Conservation (phyloP, 805 yeast species). For the Ogataea neopini region DNA sequence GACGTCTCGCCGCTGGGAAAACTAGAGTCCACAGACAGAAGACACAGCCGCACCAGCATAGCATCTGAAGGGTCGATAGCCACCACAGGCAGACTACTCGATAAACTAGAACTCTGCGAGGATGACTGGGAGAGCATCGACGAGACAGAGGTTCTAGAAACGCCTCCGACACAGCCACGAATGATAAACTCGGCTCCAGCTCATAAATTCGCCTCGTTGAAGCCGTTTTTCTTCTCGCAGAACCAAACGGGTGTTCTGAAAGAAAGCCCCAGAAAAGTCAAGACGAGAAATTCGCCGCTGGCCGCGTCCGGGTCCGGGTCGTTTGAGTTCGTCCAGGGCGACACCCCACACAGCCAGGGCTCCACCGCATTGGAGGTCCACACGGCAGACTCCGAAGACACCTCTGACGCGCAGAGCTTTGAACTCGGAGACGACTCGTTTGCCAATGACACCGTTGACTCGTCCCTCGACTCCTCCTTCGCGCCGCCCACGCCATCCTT, state of each 20-base stretch:
- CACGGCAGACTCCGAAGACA: too few relatives aligned
- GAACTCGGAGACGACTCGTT: constrained; percentile 15
- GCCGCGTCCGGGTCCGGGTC: not conserved
- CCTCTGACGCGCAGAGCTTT: constrained; percentile 14
- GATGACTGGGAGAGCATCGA: constrained; percentile 29
- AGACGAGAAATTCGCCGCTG: not conserved
- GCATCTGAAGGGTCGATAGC: constrained; percentile 29
- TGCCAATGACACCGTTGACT: not conserved
- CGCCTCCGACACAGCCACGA: not conserved
- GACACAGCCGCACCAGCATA: constrained; percentile 22
- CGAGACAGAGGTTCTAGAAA: not conserved
- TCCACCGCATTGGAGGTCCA: too few relatives aligned
- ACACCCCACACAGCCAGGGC: too few relatives aligned
- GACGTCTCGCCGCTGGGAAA: constrained; percentile 17
- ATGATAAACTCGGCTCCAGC: constrained; percentile 28
- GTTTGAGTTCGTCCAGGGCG: not conserved
- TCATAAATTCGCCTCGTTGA: constrained; percentile 33
- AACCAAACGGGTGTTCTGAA: constrained; percentile 5
- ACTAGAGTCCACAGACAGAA: constrained; percentile 11
- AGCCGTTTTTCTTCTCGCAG: constrained; percentile 26
- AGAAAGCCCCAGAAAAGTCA: not conserved
- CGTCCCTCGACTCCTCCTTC: not conserved
- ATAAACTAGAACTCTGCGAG: constrained; percentile 34
- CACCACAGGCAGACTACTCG: constrained; percentile 36
- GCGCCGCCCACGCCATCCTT: not conserved